Conservation (phyloP, 2,329 filamentous ascomycete species). For the Colletotrichum melonis region DNA sequence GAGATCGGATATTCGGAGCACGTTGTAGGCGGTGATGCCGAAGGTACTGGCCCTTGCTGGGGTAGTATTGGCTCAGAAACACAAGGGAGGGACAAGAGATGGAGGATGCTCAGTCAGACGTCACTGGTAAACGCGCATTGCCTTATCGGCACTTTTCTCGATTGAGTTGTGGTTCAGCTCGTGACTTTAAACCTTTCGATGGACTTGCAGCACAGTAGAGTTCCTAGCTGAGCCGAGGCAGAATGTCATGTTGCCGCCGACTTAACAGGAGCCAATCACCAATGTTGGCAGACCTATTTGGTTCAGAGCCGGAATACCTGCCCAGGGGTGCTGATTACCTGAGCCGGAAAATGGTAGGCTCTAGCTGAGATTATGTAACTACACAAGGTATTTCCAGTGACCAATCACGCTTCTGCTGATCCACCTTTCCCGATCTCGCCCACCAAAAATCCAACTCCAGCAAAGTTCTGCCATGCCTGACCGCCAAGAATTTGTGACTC, state of each 20-base stretch:
- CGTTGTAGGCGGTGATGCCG: not conserved
- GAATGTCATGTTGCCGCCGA: not conserved
- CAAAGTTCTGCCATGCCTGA: slow-evolving; percentile 29
- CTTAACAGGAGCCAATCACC: not conserved
- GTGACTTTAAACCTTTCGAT: slow-evolving; percentile 11
- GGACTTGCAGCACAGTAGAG: not conserved
- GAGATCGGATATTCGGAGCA: not conserved
- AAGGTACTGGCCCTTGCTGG: not conserved
- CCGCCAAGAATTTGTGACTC: slow-evolving; percentile 26
- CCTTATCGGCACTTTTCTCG: not conserved
- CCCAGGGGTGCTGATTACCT: not conserved
- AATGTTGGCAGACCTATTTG: not conserved
- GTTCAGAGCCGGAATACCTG: not conserved
- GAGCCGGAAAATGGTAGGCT: not conserved
- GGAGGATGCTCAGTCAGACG: not conserved
- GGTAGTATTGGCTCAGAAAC: not conserved
- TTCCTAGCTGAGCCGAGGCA: slow-evolving; percentile 10
- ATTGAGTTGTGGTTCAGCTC: slow-evolving; percentile 6
- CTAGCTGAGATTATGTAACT: not conserved
- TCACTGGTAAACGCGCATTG: not conserved
- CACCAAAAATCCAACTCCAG: slow-evolving; percentile 3
- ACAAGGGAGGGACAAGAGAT: not conserved
- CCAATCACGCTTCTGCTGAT: slow-evolving; percentile 18
- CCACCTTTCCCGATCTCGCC: not conserved
- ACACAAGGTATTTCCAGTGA: not conserved